Conservation (phyloP, 306 rosid species). For the Ceratonia siliqua region DNA sequence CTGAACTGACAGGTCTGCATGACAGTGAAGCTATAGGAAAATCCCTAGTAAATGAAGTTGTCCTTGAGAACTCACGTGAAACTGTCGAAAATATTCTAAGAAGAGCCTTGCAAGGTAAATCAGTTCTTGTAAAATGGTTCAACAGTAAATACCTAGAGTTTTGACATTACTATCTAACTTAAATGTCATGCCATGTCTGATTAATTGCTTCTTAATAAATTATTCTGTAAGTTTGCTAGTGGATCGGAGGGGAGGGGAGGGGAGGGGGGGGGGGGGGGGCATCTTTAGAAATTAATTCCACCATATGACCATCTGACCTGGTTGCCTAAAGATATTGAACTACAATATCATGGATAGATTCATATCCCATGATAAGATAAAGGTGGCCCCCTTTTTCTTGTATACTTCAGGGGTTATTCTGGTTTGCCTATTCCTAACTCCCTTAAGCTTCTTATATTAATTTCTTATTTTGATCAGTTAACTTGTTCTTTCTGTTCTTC, state of each 20-base stretch:
- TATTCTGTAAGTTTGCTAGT: constrained; percentile 8
- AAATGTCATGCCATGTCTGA: not conserved
- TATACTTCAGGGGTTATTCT: constrained; percentile 18
- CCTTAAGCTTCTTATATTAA: not conserved
- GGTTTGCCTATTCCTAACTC: constrained; percentile 9
- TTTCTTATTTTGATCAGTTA: constrained; percentile 9
- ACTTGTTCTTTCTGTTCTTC: not conserved
- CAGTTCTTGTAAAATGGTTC: constrained; percentile 1
- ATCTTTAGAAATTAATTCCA: constrained; percentile 6
- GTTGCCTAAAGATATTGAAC: not conserved
- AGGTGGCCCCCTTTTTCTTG: constrained; percentile 7
- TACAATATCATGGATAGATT: not conserved
- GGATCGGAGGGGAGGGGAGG: not conserved
- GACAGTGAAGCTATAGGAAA: constrained; percentile 64
- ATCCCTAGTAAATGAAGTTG: constrained; percentile 63
- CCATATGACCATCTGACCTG: not conserved
- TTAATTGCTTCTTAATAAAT: not conserved
- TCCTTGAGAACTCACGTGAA: constrained; percentile 56
- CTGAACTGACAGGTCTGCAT: constrained; percentile 64
- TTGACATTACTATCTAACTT: constrained; percentile 1
- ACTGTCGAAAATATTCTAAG: constrained; percentile 42
- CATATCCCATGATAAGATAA: not conserved
- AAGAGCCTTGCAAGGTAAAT: constrained; percentile 72
- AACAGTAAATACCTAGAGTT: not conserved
- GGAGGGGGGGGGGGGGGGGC: too few species aligned